Evolutionary conservation across 1,284 basidiomycete species (phyloP).

Genomic region (Lentinula novae-zelandiae): DNA sequence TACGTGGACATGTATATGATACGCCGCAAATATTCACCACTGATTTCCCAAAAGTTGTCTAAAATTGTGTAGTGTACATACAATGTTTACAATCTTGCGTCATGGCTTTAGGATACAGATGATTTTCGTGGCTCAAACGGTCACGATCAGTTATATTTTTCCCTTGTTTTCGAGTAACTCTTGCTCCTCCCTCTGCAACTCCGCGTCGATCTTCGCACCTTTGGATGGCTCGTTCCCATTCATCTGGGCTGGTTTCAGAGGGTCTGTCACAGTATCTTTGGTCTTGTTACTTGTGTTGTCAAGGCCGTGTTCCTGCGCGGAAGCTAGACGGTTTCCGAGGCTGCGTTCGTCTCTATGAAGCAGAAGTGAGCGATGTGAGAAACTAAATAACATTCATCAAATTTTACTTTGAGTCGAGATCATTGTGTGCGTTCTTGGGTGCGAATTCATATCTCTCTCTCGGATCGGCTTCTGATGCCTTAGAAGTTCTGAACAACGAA

Average conservation of each 20-base stretch:
- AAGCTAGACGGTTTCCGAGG: slow-evolving; percentile 33
- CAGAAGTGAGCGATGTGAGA: neutral
- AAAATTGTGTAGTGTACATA: too few species aligned
- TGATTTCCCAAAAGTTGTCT: too few species aligned
- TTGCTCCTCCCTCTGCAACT: slow-evolving; percentile 19
- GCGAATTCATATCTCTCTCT: slow-evolving; percentile 24
- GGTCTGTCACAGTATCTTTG: slow-evolving; percentile 30
- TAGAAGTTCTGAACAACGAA: slow-evolving; percentile 1
- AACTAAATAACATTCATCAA: neutral
- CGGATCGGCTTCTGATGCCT: slow-evolving; percentile 17
- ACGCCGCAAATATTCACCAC: too few species aligned
- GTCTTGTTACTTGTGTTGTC: slow-evolving; percentile 23
- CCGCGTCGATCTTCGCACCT: slow-evolving; percentile 29
- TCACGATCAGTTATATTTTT: slow-evolving; percentile 23
- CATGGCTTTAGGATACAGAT: too few species aligned
- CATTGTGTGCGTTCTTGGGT: slow-evolving; percentile 29
- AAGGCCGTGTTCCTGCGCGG: slow-evolving; percentile 29
- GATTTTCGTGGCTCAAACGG: too few species aligned
- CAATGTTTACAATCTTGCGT: too few species aligned
- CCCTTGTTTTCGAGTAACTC: slow-evolving; percentile 45
- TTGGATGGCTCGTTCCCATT: slow-evolving; percentile 60
- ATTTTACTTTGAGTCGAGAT: slow-evolving; percentile 36
- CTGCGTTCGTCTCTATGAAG: slow-evolving; percentile 35
- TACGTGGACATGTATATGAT: neutral
- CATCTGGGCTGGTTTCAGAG: slow-evolving; percentile 37